Percentiles rank a stretch among this genome's conserved stretches.
phyloP scores from a whole-genome alignment of 1,284 basidiomycete genomes.

The Singerocomus inundabilis region DNA sequence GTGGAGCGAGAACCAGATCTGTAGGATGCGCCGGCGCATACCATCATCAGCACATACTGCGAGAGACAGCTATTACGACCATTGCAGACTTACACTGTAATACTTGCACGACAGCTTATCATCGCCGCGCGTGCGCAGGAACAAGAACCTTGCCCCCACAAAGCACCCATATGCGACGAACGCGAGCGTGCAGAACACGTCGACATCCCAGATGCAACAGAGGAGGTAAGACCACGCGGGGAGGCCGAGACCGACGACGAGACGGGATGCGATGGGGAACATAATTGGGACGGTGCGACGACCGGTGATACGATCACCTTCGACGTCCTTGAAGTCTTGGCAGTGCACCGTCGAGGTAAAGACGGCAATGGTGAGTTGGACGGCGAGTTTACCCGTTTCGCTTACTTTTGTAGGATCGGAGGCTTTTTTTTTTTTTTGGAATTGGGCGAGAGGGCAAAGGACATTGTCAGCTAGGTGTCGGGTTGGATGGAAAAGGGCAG shows the following conservation, averaged over 20 bases:
- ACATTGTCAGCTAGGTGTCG: background rate
- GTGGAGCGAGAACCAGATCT: slow-evolving; percentile 35
- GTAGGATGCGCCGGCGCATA: background rate
- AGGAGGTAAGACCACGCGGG: slow-evolving; percentile 27
- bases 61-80: background rate
- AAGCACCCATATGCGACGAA: slow-evolving; percentile 30
- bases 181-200: slow-evolving; percentile 19
- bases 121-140: slow-evolving; percentile 19
- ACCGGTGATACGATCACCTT: slow-evolving; percentile 35
- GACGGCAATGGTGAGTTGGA: slow-evolving; percentile 28
- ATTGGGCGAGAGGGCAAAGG: no score
- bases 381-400: slow-evolving; percentile 24
- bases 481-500: no score
- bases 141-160: slow-evolving; percentile 31
- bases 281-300: slow-evolving; percentile 38
- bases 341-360: slow-evolving; percentile 40
- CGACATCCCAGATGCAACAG: slow-evolving; percentile 28
- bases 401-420: slow-evolving; percentile 16
- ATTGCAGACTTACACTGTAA: slow-evolving; percentile 32
- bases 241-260: slow-evolving; percentile 25
- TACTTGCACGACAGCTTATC: slow-evolving; percentile 35
- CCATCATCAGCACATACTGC: background rate
- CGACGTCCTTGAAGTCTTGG: slow-evolving; percentile 42
- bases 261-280: slow-evolving; percentile 29
- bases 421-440: slow-evolving; percentile 15